phyloP scores from a whole-genome alignment of 345 rosid species.

The Salix koriyanagi region DNA sequence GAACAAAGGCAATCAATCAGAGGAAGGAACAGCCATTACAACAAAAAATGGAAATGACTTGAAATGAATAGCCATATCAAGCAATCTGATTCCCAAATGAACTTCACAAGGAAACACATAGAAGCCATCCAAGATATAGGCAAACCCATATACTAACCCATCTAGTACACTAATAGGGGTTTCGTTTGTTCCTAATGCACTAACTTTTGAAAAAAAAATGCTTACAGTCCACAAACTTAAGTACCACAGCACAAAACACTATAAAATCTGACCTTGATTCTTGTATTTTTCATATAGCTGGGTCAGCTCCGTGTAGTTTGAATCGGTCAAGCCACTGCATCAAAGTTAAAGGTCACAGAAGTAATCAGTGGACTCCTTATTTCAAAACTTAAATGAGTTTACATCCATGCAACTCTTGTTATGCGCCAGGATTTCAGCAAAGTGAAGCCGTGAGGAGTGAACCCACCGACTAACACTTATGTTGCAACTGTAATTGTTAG shows the following conservation, averaged over 20 bases:
- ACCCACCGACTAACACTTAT: background rate
- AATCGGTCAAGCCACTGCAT: slow-evolving; percentile 84
- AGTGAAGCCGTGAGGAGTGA: background rate
- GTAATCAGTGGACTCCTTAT: background rate
- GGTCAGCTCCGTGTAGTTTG: slow-evolving; percentile 85
- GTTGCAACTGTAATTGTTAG: background rate
- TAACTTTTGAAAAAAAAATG: background rate
- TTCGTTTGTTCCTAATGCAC: background rate
- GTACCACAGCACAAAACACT: background rate
- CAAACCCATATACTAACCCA: background rate
- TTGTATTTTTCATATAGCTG: slow-evolving; percentile 77
- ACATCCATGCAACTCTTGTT: background rate
- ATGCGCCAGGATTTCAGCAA: background rate
- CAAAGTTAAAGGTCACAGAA: slow-evolving; percentile 7
- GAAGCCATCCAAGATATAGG: background rate
- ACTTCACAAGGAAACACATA: background rate
- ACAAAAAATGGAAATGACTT: background rate
- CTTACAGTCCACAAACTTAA: background rate
- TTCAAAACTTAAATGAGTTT: too few species aligned
- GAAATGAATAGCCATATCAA: background rate
- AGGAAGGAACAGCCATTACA: background rate
- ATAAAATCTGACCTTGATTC: slow-evolving; percentile 52
- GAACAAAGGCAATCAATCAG: background rate
- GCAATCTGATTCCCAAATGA: background rate
- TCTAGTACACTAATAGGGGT: background rate